Base-by-base conservation (phyloP, 2,329 filamentous ascomycete genomes). In the Sodiomyces alkalinus region DNA sequence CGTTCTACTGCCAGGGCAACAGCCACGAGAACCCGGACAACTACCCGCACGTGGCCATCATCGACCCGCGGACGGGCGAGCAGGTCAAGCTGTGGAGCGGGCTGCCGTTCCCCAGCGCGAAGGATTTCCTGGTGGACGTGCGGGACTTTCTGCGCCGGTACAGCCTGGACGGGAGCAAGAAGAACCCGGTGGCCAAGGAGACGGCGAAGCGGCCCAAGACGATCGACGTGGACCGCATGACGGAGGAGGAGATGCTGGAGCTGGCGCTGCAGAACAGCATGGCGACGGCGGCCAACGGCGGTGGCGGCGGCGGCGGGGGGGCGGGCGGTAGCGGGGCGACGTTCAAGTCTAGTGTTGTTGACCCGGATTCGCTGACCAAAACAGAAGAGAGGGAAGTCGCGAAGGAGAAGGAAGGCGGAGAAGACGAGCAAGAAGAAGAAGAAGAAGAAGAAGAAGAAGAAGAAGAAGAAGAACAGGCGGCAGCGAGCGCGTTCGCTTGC, bases 61-160 rank as follows among this genome's bases (percentile, higher is more conserved):
- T 98, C 36, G 90, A 98, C 43, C 90, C 90, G 2, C 70, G 90
- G 34, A 98, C 90, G 1, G 90, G 90, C 35, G 90, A 98, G 55
- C 85, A 94, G 52, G 81, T 98, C 49, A 98, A 98, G 58, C 71
- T 86, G 2, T 96, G 90, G 87, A 85, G 80, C 10, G 86, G 87
- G 2, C 65, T 71, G 7, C 82, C 86, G 2, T 80, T 86, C 30
- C 76, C 86, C 1, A 68, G 66, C 21, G 58, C 83, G 1, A 50
- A 67, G 7, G 86, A 94, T 10, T 96, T 98, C 42, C 70, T 92
- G 35, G 82, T 85, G 46, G 82, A 94, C 46, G 64, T 98, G 3
- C 80, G 83, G 45, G 87, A 96, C 52, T 98, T 98, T 43, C 68
- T 98, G n/a, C 90, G 96, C 47, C 74, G 90, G 15, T 98, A 96